Base-by-base conservation (phyloP, 2,329 filamentous ascomycete species). In the Phialemoniopsis sp. region DNA sequence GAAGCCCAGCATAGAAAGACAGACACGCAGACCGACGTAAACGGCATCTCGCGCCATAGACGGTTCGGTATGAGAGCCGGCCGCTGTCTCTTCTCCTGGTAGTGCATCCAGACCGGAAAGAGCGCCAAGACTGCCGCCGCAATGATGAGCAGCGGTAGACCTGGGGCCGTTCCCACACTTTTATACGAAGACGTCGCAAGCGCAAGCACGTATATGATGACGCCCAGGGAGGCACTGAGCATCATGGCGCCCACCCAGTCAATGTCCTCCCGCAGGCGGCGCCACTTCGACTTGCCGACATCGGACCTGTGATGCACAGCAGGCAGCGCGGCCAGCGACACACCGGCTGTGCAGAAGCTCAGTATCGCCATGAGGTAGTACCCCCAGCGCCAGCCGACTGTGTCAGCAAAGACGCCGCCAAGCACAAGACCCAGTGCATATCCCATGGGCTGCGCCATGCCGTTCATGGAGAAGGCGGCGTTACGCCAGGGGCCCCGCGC, bases 11-110 rank as follows among this genome's bases (percentile, higher is more conserved):
- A 63, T 4, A 77, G 44, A 5, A 70, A 52, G 1, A 77, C 62
- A 5, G 64, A 72, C 4, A 71, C 47, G 48, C 79, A 83, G 15
- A 78, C 70, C 18, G 60, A 66, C 0, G 73, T 70, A 48, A 83
- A 84, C 4, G 71, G 56, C 1, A 56, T 53, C 32, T 78, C 80
- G 13, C 59, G 66, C 80, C 80, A 84, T 0, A 84, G 57, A 0
- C 68, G 70, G 51, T 83, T 82, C 0, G 80, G 80, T 16, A 84
- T 81, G 7, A 84, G 53, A 1, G 77, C 76, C 12, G 76, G 70
- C 3, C 61, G 62, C 8, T 63, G 60, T 0, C 54, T 50, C 10
- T 56, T 59, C 36, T 72, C 69, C 37, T 72, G 73, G 4, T 62
- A 59, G 9, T 65, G 62, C 35, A 78, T 67, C 78, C 78, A 83